Percentiles rank a stretch among this genome's conserved stretches.
Conservation (phyloP, 305 asterid genomes). For the Petunia hybrid region DNA sequence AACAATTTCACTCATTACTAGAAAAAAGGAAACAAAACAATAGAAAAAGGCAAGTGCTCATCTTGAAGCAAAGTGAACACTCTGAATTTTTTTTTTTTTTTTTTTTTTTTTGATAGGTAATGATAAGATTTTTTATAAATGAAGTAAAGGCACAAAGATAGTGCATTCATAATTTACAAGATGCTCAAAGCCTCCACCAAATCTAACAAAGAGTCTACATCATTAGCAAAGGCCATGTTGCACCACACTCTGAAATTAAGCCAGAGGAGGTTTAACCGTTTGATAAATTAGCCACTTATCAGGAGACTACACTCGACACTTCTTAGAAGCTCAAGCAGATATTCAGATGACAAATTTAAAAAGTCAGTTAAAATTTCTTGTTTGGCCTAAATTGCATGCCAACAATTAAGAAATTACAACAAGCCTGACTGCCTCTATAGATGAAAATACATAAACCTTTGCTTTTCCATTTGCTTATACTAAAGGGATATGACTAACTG, state of each 20-base stretch:
- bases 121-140: too few species aligned
- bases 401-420: neutral
- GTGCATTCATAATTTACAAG: too few species aligned
- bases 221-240: too few species aligned
- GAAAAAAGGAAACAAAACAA: neutral
- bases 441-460: neutral
- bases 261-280: neutral
- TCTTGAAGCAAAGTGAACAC: neutral
- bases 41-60: neutral
- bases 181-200: too few species aligned
- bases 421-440: neutral
- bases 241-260: neutral
- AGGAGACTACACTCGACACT: neutral
- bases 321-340: neutral
- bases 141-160: too few species aligned
- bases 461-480: slow-evolving; percentile 1
- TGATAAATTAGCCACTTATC: neutral
- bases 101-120: too few species aligned
- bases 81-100: neutral
- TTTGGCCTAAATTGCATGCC: neutral
- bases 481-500: neutral
- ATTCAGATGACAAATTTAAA: neutral
- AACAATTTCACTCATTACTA: neutral
- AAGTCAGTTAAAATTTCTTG: neutral
- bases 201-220: too few species aligned